These are phyloP conservation scores for Taiozyma onychis DNA, from an alignment of 1,139 yeast genomes.

Conservation along the genomic window DNA sequence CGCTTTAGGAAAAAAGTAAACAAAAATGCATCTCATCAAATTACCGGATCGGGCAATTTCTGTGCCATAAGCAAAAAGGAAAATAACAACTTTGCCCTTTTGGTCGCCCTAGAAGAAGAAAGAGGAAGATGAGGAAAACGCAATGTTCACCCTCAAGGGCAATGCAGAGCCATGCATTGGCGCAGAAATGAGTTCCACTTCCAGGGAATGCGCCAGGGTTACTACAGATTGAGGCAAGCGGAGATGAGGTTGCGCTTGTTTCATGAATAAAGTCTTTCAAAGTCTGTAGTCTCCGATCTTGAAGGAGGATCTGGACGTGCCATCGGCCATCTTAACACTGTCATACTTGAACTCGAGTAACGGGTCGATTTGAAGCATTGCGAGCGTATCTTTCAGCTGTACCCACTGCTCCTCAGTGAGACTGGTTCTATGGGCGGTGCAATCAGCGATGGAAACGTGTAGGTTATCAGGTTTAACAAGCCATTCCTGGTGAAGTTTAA, in stretches of 20 bases:
- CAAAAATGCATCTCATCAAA: neutral
- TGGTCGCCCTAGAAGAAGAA: neutral
- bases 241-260: neutral
- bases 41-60: neutral
- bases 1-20: neutral
- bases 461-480: neutral
- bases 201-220: neutral
- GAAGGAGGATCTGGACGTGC: constrained; percentile 5
- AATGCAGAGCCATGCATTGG: neutral
- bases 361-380: neutral
- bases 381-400: constrained; percentile 1
- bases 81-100: too few species aligned
- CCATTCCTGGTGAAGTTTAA: neutral
- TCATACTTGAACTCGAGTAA: constrained; percentile 3
- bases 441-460: constrained; percentile 14
- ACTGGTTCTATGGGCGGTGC: neutral
- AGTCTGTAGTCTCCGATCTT: constrained; percentile 3
- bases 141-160: neutral
- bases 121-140: neutral
- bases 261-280: neutral
- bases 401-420: neutral
- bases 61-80: neutral
- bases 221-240: neutral
- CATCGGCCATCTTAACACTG: constrained; percentile 5
- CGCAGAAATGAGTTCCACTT: neutral